Percentiles rank a stretch among this genome's conserved stretches.
Conservation (phyloP, 2,329 filamentous ascomycete species). For the Penicillium sp. region DNA sequence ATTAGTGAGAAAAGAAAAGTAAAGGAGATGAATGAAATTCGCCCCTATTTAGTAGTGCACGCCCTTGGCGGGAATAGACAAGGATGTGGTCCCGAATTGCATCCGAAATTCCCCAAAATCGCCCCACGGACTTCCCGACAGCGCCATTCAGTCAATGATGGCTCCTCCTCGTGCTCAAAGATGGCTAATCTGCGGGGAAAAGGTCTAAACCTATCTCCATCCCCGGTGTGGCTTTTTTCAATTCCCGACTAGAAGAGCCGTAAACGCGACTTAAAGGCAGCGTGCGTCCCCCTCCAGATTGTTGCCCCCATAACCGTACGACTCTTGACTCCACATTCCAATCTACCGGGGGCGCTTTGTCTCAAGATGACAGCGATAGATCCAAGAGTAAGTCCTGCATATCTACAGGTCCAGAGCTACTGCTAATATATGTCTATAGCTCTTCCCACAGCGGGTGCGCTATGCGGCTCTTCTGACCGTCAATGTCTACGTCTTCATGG, state of each 20-base stretch:
- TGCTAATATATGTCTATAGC: conserved; percentile 11
- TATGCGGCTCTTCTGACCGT: conserved; percentile 28
- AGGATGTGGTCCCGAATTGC: conserved; percentile 17
- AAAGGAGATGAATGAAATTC: neutral
- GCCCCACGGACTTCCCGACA: conserved; percentile 11
- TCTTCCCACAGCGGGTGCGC: conserved; percentile 23
- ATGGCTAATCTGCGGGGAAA: conserved; percentile 3
- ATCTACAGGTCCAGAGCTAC: neutral
- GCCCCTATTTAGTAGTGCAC: neutral
- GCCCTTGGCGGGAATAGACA: neutral
- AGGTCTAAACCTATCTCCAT: neutral
- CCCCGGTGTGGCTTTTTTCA: conserved; percentile 1
- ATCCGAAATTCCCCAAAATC: conserved; percentile 9
- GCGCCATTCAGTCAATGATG: neutral
- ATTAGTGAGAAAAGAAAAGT: neutral
- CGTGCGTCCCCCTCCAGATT: neutral
- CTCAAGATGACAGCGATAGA: conserved; percentile 16
- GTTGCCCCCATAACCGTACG: conserved; percentile 6
- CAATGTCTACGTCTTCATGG: conserved; percentile 29
- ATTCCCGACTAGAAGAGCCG: conserved; percentile 2
- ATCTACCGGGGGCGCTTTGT: neutral
- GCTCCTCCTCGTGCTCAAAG: neutral
- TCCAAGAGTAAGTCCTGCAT: conserved; percentile 16
- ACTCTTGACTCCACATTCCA: conserved; percentile 1
- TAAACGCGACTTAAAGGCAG: conserved; percentile 12